Base-by-base conservation (phyloP, 2,329 filamentous ascomycete species). In the Lecanicillium sp. region DNA sequence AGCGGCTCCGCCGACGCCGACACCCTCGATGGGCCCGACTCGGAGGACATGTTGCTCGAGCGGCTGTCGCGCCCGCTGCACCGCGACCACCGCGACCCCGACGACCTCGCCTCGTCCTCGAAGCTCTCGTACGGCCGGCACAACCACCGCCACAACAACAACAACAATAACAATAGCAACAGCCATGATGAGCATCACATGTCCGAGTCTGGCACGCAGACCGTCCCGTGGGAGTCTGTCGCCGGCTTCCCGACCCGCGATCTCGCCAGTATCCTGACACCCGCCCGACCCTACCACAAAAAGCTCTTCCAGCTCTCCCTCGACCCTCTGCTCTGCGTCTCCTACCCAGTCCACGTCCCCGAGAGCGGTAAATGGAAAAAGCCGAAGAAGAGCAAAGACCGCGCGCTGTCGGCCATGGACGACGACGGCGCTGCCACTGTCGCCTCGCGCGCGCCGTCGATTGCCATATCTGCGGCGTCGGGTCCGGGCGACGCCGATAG, bases 331-430 rank as follows among this genome's bases (percentile, higher is more conserved):
- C 81, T 84, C 49, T 93, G 88, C 60, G 73, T 94, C 15, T 89
- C 89, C 1, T 89, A 88, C 65, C 90, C 90, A 4, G 80, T 94
- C 33, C 89, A 90, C 64, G 85, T 89, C 32, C 82, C 83, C 1
- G 82, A 87, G 57, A 86, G 87, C 62, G 87, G 87, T 2, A 75
- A 76, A 33, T 93, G 88, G 88, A 88, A 83, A 69, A 79, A 76
- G 61, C 77, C 75, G 57, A 78, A 70, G 55, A 68, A 63, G 49
- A 57, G 61, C n/a, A 65, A 60, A 52, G 59, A 60, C 19, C 35
- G 44, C 44, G 24, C 44, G 10, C 9, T n/a, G 5, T 40, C 44
- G 1, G 37, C 37, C 15, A 64, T n/a, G n/a, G 64, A 63, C 9
- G 53, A 58, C 7, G 51, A 60, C 10, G 52, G 57, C 7, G 50